Conservation (phyloP, 2,329 filamentous ascomycete genomes). For the Fragosphaeria purpurea region DNA sequence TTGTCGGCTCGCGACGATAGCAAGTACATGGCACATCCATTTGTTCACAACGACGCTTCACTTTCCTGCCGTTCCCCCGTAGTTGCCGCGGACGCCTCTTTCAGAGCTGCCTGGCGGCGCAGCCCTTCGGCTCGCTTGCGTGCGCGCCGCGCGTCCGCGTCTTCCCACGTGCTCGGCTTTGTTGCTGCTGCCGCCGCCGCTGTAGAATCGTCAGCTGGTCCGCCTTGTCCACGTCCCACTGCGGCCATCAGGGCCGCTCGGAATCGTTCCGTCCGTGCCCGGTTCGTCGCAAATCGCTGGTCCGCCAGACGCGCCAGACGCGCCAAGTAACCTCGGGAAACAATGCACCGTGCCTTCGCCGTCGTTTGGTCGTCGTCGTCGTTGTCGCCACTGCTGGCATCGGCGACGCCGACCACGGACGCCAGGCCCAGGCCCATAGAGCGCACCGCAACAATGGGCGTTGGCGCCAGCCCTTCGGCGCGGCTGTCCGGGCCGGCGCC, state of each 20-base stretch:
- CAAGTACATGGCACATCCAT: too few species aligned
- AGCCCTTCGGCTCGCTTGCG: constrained; percentile 51
- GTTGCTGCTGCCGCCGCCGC: constrained; percentile 14
- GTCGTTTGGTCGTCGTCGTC: constrained; percentile 16
- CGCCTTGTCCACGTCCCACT: constrained; percentile 17
- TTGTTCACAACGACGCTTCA: too few species aligned
- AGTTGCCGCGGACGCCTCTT: background rate
- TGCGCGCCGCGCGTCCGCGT: constrained; percentile 38
- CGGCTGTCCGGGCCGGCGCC: background rate
- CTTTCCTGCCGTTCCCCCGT: constrained; percentile 23
- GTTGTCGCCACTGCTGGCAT: constrained; percentile 14
- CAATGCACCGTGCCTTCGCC: constrained; percentile 32
- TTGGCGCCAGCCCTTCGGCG: background rate
- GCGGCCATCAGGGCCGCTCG: constrained; percentile 35
- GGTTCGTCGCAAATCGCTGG: constrained; percentile 62
- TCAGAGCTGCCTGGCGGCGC: constrained; percentile 10
- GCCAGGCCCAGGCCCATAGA: constrained; percentile 76
- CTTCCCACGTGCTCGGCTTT: constrained; percentile 42
- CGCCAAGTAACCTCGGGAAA: constrained; percentile 57
- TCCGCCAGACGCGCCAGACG: constrained; percentile 62
- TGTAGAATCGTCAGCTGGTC: constrained; percentile 9
- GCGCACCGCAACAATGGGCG: constrained; percentile 74
- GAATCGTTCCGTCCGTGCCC: constrained; percentile 57
- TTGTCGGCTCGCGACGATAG: background rate
- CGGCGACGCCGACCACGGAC: constrained; percentile 59